Evolutionary conservation across 2,329 filamentous ascomycete genomes (phyloP).

Genomic region (Acrocalymma vagum): DNA sequence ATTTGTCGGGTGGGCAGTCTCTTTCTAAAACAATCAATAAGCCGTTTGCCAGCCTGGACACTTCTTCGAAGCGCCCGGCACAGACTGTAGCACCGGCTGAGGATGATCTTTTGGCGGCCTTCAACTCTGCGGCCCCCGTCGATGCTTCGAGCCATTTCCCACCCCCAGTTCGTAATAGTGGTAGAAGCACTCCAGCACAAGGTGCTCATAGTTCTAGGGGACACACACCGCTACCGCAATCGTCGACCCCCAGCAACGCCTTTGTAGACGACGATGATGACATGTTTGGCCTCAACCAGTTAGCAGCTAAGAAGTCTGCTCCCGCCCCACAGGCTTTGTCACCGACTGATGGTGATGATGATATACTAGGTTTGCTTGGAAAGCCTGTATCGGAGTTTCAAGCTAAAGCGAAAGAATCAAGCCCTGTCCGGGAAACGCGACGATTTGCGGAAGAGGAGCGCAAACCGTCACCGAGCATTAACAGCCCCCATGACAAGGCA

Average conservation of each 20-base stretch:
- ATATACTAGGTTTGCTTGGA: slow-evolving; percentile 68
- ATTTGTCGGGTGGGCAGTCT: slow-evolving; percentile 30
- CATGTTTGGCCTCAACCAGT: slow-evolving; percentile 80
- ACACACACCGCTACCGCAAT: slow-evolving; percentile 35
- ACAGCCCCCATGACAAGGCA: slow-evolving; percentile 74
- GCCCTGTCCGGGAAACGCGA: slow-evolving; percentile 13
- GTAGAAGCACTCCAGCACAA: slow-evolving; percentile 50
- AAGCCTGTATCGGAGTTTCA: slow-evolving; percentile 65
- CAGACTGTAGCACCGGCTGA: slow-evolving; percentile 53
- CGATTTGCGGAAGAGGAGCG: slow-evolving; percentile 10
- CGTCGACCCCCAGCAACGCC: slow-evolving; percentile 18
- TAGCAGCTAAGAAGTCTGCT: slow-evolving; percentile 57
- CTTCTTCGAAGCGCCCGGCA: slow-evolving; percentile 35
- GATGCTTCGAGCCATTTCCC: slow-evolving; percentile 68
- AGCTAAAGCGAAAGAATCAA: slow-evolving; percentile 34
- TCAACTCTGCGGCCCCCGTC: slow-evolving; percentile 66
- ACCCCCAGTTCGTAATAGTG: slow-evolving; percentile 50
- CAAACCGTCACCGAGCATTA: slow-evolving; percentile 30
- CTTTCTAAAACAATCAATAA: slow-evolving; percentile 48
- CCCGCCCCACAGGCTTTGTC: slow-evolving; percentile 27
- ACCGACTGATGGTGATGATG: slow-evolving; percentile 57
- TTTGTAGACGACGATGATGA: slow-evolving; percentile 76
- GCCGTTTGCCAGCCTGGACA: slow-evolving; percentile 47
- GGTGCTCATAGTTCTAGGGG: slow-evolving; percentile 33
- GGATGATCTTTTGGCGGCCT: slow-evolving; percentile 69